Percentiles rank a stretch among this genome's conserved stretches.
These are phyloP conservation scores for Alternaria tenuissima DNA, from an alignment of 2,329 filamentous ascomycete species.

Conservation along the genomic window DNA sequence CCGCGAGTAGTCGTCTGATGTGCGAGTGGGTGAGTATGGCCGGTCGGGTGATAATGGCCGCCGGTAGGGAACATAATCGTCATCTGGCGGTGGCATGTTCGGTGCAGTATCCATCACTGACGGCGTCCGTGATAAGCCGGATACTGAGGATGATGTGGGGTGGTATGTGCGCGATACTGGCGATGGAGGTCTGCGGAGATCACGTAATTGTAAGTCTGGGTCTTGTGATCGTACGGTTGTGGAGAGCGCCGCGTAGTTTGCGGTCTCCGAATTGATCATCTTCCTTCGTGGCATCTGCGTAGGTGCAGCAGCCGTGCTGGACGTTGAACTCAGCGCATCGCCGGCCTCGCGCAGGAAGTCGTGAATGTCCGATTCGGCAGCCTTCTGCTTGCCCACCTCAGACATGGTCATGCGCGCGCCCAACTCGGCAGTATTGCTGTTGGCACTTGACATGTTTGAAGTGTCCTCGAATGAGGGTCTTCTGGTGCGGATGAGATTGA, in stretches of 20 bases:
- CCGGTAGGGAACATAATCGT: constrained; percentile 70
- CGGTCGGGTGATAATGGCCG: constrained; percentile 60
- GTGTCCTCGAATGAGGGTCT: constrained; percentile 41
- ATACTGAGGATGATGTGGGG: constrained; percentile 55
- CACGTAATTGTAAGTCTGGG: constrained; percentile 49
- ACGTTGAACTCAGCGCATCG: constrained; percentile 37
- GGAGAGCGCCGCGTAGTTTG: constrained; percentile 30
- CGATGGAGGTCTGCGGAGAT: constrained; percentile 51
- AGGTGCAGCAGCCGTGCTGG: constrained; percentile 14
- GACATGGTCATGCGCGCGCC: constrained; percentile 37
- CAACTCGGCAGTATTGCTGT: constrained; percentile 46
- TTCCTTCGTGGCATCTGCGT: constrained; percentile 37
- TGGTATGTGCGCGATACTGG: constrained; percentile 59
- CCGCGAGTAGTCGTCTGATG: constrained; percentile 70
- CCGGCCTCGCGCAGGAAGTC: constrained; percentile 55
- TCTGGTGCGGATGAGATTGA: constrained; percentile 33
- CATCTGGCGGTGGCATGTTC: constrained; percentile 63
- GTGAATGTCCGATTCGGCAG: constrained; percentile 52
- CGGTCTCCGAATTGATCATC: constrained; percentile 33
- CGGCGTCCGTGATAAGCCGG: constrained; percentile 55
- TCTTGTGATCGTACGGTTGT: constrained; percentile 32
- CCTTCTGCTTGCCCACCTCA: constrained; percentile 41
- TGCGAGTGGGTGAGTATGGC: constrained; percentile 64
- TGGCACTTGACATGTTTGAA: constrained; percentile 45
- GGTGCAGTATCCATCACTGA: constrained; percentile 62